phyloP scores from a whole-genome alignment of 768 basidiomycete species.

The Candolleomyces aberdarensis region DNA sequence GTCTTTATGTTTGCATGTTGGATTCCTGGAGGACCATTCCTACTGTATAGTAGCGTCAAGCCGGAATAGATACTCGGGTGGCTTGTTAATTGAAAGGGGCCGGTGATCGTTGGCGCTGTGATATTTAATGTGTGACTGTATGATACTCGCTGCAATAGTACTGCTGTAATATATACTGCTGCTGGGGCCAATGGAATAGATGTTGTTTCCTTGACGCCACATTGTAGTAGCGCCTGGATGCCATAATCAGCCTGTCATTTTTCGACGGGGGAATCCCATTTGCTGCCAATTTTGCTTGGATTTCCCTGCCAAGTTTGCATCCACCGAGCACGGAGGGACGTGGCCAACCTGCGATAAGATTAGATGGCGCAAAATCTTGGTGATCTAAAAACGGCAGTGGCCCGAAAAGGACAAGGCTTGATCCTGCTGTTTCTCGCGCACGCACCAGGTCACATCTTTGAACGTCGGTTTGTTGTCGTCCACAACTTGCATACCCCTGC shows the following conservation, averaged over 20 bases:
- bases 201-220: too few species aligned
- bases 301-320: neutral
- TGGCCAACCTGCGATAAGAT: conserved; percentile 7
- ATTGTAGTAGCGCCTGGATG: too few species aligned
- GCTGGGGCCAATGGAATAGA: too few species aligned
- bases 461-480: conserved; percentile 18
- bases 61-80: neutral
- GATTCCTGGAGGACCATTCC: neutral
- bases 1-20: neutral
- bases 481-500: conserved; percentile 14
- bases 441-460: conserved; percentile 27
- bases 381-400: conserved; percentile 11
- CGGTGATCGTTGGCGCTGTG: too few species aligned
- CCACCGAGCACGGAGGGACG: neutral
- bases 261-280: too few species aligned
- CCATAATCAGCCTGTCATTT: too few species aligned
- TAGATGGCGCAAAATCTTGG: conserved; percentile 4
- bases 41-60: neutral
- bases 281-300: too few species aligned
- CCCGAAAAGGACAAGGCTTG: conserved; percentile 21
- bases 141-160: too few species aligned
- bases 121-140: too few species aligned
- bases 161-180: too few species aligned
- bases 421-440: conserved; percentile 38
- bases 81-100: neutral